Conservation (phyloP, 1,284 basidiomycete species). For the Pyrrhoderma lamaoense region DNA sequence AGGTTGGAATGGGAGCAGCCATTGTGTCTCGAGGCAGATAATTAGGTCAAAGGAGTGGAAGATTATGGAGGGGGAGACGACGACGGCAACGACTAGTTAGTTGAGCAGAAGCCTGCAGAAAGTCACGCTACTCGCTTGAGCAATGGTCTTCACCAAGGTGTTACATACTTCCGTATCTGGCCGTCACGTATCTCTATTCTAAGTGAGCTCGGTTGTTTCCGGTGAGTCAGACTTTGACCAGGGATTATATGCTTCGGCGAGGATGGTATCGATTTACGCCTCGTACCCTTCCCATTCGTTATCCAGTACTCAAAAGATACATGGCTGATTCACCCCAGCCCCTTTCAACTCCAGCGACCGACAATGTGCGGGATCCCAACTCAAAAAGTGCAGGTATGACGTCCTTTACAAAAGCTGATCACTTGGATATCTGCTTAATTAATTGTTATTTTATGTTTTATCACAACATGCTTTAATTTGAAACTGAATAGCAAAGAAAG, state of each 20-base stretch:
- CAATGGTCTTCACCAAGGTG: too few species aligned
- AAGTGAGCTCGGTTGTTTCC: too few species aligned
- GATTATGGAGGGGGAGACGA: too few species aligned
- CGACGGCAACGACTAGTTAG: too few species aligned
- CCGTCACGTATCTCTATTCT: too few species aligned
- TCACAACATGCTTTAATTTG: neutral
- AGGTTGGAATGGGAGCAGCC: slow-evolving; percentile 25
- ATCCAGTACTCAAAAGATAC: slow-evolving; percentile 1
- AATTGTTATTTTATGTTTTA: neutral
- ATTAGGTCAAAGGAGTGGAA: too few species aligned
- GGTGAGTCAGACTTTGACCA: too few species aligned
- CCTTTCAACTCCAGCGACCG: neutral
- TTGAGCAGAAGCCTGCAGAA: too few species aligned
- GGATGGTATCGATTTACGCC: slow-evolving; percentile 7
- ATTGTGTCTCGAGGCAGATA: slow-evolving; percentile 1
- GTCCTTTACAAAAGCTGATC: neutral
- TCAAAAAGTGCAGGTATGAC: slow-evolving; percentile 31
- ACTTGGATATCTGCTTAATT: neutral
- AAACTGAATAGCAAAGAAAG: slow-evolving; percentile 56
- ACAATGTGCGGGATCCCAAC: slow-evolving; percentile 24
- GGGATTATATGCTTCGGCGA: slow-evolving; percentile 15
- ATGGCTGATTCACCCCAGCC: slow-evolving; percentile 14
- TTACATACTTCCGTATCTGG: too few species aligned
- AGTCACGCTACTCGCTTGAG: too few species aligned
- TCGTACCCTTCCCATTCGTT: neutral